phyloP scores from a whole-genome alignment of 495 filamentous ascomycete genomes.

The Thermochaetoides thermophila region DNA sequence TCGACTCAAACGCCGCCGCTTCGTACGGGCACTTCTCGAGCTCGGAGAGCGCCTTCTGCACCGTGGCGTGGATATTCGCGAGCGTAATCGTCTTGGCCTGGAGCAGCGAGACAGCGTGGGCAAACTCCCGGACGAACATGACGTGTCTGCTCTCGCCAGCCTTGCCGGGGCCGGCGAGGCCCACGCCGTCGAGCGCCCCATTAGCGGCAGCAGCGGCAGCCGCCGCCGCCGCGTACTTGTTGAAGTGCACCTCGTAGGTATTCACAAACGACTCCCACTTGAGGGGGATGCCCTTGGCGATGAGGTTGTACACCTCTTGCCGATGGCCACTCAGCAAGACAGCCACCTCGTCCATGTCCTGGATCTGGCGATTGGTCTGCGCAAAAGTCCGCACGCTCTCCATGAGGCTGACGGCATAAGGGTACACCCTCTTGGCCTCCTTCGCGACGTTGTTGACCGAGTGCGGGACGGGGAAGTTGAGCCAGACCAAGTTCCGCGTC shows the following conservation, averaged over 20 bases:
- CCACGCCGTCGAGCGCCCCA: conserved; percentile 42
- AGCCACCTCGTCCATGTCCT: conserved; percentile 68
- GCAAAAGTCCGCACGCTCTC: conserved; percentile 83
- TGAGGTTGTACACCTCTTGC: conserved; percentile 67
- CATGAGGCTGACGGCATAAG: conserved; percentile 95
- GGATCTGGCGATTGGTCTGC: conserved; percentile 71
- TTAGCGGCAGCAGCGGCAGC: too few species aligned
- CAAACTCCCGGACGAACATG: conserved; percentile 89
- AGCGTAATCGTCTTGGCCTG: conserved; percentile 74
- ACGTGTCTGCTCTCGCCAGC: conserved; percentile 81
- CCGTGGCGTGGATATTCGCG: conserved; percentile 60
- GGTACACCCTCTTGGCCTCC: conserved; percentile 92
- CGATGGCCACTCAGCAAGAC: conserved; percentile 80
- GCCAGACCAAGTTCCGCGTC: conserved; percentile 90
- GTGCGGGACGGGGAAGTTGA: conserved; percentile 84
- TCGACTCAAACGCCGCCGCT: conserved; percentile 53
- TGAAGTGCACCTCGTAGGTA: conserved; percentile 80
- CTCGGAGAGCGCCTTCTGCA: conserved; percentile 68
- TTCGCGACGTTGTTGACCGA: conserved; percentile 88
- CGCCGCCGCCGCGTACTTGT: conserved; percentile 43
- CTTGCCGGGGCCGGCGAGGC: conserved; percentile 43
- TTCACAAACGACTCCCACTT: conserved; percentile 97
- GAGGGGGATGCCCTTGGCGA: conserved; percentile 72
- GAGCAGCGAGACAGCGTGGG: conserved; percentile 63
- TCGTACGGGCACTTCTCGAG: conserved; percentile 79